Base-by-base conservation (phyloP, 2,329 filamentous ascomycete genomes). In the Rutstroemia sp. region DNA sequence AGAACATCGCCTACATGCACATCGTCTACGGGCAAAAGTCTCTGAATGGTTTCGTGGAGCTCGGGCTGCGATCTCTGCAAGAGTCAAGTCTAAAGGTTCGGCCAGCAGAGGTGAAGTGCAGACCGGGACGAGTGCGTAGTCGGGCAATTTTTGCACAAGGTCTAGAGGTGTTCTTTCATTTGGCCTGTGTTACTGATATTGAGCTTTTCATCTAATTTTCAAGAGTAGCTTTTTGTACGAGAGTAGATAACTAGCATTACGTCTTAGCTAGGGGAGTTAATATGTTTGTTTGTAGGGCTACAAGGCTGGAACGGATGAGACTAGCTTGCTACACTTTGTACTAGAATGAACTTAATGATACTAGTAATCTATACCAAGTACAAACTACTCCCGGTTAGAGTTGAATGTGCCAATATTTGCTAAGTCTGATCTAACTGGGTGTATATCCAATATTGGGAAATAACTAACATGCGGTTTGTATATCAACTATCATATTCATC, bases 1-100 rank as follows among this genome's bases (percentile, higher is more conserved):
- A 30, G 60, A 61, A 12, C 49, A 39, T 48, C 60, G 42, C 41
- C 27, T 61, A 8, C 60, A 61, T n/a, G 49, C 51, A n/a, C 58
- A 59, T 16, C 63, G 60, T 27, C 39, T 68, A 34, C 65, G 61
- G 51, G 57, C 54, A 9, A 68, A 62, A 48, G 52, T 68, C 23
- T 61, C 61, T 38, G 53, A 53, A 30, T 69, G 66, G 67, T 44
- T 68, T 21, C 66, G 60, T 46, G 64, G 60, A 34, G 64, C 65
- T 42, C 59, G 61, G 58, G 56, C 56, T 34, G 63, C 58, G 5
- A 62, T 68, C 25, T 54, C 56, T 42, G 57, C 61, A 57, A 64
- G 61, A 49, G 60, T 63, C 16, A 64, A 60, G 56, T 57, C 58
- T 41, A 51, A 61, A 49, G 60, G 53, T 34, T 57, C 55, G 49